phyloP scores from a whole-genome alignment of 305 asterid genomes.

The Fraxinus angustifolia region DNA sequence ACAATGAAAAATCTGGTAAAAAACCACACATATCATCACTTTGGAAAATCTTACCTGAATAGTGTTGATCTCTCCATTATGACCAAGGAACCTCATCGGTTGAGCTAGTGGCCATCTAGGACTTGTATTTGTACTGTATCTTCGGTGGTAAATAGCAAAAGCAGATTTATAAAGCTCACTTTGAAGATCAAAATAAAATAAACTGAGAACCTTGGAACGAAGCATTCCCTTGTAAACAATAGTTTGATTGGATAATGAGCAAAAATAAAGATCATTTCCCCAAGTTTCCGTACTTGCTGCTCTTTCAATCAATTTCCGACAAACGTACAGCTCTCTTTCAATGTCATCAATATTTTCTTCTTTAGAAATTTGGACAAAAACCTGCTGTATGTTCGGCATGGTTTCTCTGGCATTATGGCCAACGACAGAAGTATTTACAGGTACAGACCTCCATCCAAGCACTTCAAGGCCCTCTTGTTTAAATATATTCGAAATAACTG shows the following conservation, averaged over 20 bases:
- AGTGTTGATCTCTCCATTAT: constrained; percentile 98
- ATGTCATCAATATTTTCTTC: constrained; percentile 93
- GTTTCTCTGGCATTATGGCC: constrained; percentile 85
- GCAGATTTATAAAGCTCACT: constrained; percentile 69
- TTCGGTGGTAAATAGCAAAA: constrained; percentile 92
- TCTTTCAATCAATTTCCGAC: constrained; percentile 89
- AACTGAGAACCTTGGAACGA: constrained; percentile 90
- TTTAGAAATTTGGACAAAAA: constrained; percentile 75
- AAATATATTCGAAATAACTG: constrained; percentile 66
- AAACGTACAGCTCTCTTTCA: constrained; percentile 87
- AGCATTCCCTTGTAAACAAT: constrained; percentile 99
- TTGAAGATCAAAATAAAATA: constrained; percentile 83
- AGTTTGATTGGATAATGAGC: constrained; percentile 94
- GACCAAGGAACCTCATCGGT: constrained; percentile 99
- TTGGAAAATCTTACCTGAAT: constrained; percentile 62
- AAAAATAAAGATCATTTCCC: constrained; percentile 88
- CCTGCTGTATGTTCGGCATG: constrained; percentile 89
- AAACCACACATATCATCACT: constrained; percentile 18
- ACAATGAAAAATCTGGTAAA: constrained; percentile 23
- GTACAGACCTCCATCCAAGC: constrained; percentile 96
- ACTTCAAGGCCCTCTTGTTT: constrained; percentile 95
- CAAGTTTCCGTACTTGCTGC: constrained; percentile 63
- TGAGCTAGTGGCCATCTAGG: constrained; percentile 99
- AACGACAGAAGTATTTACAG: constrained; percentile 72
- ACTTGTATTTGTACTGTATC: constrained; percentile 96